phyloP scores from a whole-genome alignment of 176 grass and related monocot species.

The Oryza nivara region DNA sequence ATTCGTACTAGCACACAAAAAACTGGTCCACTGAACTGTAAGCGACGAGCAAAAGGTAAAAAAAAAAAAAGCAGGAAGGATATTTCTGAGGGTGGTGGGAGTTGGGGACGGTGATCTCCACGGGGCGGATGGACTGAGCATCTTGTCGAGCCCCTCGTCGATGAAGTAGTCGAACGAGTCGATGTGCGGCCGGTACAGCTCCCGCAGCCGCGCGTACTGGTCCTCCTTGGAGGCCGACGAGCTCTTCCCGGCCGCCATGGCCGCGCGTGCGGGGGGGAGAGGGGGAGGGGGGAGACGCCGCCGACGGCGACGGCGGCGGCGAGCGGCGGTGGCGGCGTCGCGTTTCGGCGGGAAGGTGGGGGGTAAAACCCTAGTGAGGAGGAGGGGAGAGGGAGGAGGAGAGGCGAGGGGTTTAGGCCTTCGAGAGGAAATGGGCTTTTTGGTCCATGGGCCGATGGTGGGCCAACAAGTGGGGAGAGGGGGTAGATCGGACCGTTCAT shows the following conservation, averaged over 20 bases:
- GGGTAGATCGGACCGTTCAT: too few species aligned
- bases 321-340: background rate
- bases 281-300: background rate
- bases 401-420: background rate
- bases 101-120: slow-evolving; percentile 59
- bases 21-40: background rate
- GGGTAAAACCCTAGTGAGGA: background rate
- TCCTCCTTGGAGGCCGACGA: slow-evolving; percentile 19
- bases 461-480: background rate
- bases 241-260: slow-evolving; percentile 28
- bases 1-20: too few species aligned
- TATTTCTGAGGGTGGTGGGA: slow-evolving; percentile 73
- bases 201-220: slow-evolving; percentile 52
- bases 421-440: background rate
- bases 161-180: slow-evolving; percentile 88
- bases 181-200: slow-evolving; percentile 80
- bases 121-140: slow-evolving; percentile 54
- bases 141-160: slow-evolving; percentile 74
- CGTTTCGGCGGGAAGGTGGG: slow-evolving; percentile 33
- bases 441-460: background rate
- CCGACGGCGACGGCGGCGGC: background rate
- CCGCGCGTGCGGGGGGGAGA: background rate
- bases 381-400: background rate
- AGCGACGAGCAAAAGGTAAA: background rate
- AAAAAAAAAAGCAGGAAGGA: slow-evolving; percentile 47